A percentile compares a stretch with the other conserved stretches of the same genome.
Evolutionary conservation across 1,139 yeast genomes (phyloP).

Genomic region (Kodamaea alishanica): DNA sequence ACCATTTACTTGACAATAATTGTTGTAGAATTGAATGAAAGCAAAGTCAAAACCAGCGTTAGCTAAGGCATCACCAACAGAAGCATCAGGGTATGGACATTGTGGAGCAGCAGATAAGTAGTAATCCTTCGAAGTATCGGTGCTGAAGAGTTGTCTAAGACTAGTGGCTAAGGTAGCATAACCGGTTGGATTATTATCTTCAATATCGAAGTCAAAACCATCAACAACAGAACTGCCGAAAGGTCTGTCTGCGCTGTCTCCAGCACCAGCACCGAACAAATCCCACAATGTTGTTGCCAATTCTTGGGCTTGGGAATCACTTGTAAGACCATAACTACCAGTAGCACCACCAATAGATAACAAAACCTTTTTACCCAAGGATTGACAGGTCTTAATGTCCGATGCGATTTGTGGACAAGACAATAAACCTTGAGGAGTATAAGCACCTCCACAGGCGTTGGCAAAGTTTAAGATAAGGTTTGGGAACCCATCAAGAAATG

Average conservation of each 20-base stretch:
- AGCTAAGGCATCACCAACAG: constrained; percentile 64
- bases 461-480: constrained; percentile 60
- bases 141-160: constrained; percentile 55
- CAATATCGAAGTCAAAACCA: constrained; percentile 48
- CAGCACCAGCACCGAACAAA: constrained; percentile 74
- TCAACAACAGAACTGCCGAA: constrained; percentile 54
- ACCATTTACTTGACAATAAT: constrained; percentile 61
- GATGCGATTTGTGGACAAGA: constrained; percentile 63
- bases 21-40: constrained; percentile 90
- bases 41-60: constrained; percentile 75
- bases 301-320: constrained; percentile 57
- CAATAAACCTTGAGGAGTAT: constrained; percentile 47
- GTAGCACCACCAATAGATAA: constrained; percentile 86
- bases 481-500: constrained; percentile 69
- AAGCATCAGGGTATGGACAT: constrained; percentile 88
- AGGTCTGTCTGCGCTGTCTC: constrained; percentile 53
- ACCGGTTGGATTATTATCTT: constrained; percentile 47
- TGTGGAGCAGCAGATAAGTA: constrained; percentile 94
- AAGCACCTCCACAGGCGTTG: constrained; percentile 55
- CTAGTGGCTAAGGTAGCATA: constrained; percentile 58
- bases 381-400: constrained; percentile 82
- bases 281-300: constrained; percentile 83
- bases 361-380: constrained; percentile 68
- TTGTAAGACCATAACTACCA: constrained; percentile 71
- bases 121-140: constrained; percentile 56